phyloP scores from a whole-genome alignment of 108 stramenopile species.

The Hondaea fermentalgiana region DNA sequence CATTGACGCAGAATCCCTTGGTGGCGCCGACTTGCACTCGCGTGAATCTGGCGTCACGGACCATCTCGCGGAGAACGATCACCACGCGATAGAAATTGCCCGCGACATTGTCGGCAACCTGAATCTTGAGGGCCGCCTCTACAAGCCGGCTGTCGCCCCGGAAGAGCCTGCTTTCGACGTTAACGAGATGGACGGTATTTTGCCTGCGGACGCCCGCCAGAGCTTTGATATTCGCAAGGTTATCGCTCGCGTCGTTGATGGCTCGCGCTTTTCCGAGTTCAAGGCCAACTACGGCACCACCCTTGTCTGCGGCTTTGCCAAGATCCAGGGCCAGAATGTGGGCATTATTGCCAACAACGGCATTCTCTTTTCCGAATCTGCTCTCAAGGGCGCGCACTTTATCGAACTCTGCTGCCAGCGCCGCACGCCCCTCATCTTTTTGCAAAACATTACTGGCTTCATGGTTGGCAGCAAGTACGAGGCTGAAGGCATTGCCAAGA shows the following conservation, averaged over 20 bases:
- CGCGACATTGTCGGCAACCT: conserved; percentile 71
- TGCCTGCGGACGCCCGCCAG: conserved; percentile 81
- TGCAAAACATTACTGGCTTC: conserved; percentile 97
- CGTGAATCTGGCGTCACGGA: conserved; percentile 82
- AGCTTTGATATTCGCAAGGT: conserved; percentile 89
- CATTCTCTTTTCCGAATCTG: conserved; percentile 78
- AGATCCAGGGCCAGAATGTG: conserved; percentile 78
- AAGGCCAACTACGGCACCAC: conserved; percentile 86
- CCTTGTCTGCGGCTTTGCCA: conserved; percentile 86
- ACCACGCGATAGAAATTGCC: conserved; percentile 69
- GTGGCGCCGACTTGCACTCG: conserved; percentile 88
- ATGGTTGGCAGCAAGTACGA: conserved; percentile 94
- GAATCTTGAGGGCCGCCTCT: conserved; percentile 6
- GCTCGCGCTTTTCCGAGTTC: conserved; percentile 92
- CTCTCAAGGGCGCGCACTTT: conserved; percentile 89
- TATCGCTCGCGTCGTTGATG: conserved; percentile 84
- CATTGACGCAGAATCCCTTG: conserved; percentile 87
- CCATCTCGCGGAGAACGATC: conserved; percentile 80
- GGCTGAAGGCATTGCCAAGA: conserved; percentile 90
- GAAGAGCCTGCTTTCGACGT: conserved; percentile 82
- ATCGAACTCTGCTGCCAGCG: conserved; percentile 94
- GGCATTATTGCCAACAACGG: conserved; percentile 98
- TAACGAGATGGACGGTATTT: conserved; percentile 73
- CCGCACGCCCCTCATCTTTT: conserved; percentile 81
- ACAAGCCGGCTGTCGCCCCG: background rate